Base-by-base conservation (phyloP, 208 protist genomes). In the Leishmania major region DNA sequence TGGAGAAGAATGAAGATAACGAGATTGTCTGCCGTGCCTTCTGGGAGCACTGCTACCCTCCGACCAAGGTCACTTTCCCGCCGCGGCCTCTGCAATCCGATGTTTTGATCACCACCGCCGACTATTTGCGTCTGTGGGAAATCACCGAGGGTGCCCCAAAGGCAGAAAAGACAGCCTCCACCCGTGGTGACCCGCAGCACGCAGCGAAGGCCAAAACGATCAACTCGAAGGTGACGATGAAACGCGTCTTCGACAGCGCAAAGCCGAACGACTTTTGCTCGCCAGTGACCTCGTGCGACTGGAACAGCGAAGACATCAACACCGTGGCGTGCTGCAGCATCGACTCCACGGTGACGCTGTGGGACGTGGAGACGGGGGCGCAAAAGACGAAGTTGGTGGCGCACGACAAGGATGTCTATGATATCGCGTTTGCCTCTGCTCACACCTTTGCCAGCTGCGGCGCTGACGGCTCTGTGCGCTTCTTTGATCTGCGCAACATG, bases 341-440 rank as follows among this genome's bases (percentile, higher is more conserved):
- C 51, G 99, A 99, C 92, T 99, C 99, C 3, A 99, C 99, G 1
- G 99, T 99, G 62, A 99, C 98, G 8, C 99, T 99, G 66, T 99
- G 99, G 99, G 98, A 99, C 81, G 88, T 99, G 43, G 95, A 99
- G 89, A 90, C 72, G 43, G 85, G 85, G 28, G 80, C 90, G 81
- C 93, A 98, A 22, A 92, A 90, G 66, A 99, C 98, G 35, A 99
- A 99, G 90, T 90, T 99, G 22, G 99, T 99, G 49, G 99, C 99
- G 15, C 99, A 99, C 91, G 99, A 99, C 90, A 99, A 99, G 87
- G 99, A 99, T 83, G 99, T 99, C 11, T 99, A 98, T 86, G 99
- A 99, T 86, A 98, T 99, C 55, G 98, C 98, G 25, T 99, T 99
- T 87, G 91, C 95, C 3, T 94, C 95, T 1, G 90, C 92, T 0